Evolutionary conservation across 2,329 filamentous ascomycete genomes (phyloP).

Genomic region (Trichophyton benhamiae): DNA sequence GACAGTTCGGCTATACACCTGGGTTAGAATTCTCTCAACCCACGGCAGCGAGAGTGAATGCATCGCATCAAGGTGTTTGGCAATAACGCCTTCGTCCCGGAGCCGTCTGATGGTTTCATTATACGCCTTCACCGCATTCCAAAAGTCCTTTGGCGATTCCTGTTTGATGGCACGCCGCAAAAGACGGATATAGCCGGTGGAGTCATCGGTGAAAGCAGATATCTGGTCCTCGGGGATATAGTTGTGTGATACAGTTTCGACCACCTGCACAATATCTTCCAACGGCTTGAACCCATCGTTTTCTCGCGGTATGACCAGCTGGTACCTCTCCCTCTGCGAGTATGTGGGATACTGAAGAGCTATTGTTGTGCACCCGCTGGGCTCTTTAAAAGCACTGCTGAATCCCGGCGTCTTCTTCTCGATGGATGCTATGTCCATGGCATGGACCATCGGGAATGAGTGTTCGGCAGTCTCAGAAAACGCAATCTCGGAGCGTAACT

Average conservation of each 20-base stretch:
- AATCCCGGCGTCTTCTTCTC: constrained; percentile 36
- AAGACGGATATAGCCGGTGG: constrained; percentile 61
- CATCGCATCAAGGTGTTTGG: constrained; percentile 56
- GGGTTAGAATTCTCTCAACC: constrained; percentile 68
- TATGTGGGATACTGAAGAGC: constrained; percentile 75
- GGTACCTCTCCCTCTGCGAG: constrained; percentile 58
- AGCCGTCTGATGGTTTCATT: constrained; percentile 57
- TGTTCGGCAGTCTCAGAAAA: constrained; percentile 31
- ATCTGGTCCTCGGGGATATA: constrained; percentile 64
- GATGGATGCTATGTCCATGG: constrained; percentile 34
- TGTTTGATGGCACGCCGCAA: constrained; percentile 62
- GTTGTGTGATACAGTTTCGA: constrained; percentile 57
- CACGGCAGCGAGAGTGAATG: constrained; percentile 59
- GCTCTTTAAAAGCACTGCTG: constrained; percentile 38
- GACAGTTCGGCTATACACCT: constrained; percentile 86
- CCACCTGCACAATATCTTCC: constrained; percentile 58
- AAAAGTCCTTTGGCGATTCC: constrained; percentile 59
- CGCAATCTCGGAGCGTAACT: constrained; percentile 34
- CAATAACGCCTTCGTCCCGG: constrained; percentile 58
- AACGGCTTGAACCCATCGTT: constrained; percentile 57
- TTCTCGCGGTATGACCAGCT: constrained; percentile 66
- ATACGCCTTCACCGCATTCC: constrained; percentile 60
- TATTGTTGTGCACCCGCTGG: constrained; percentile 39
- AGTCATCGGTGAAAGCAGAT: constrained; percentile 56
- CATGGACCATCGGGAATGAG: constrained; percentile 37